Base-by-base conservation (phyloP, 2,329 filamentous ascomycete species). In the Neonectria punicea region DNA sequence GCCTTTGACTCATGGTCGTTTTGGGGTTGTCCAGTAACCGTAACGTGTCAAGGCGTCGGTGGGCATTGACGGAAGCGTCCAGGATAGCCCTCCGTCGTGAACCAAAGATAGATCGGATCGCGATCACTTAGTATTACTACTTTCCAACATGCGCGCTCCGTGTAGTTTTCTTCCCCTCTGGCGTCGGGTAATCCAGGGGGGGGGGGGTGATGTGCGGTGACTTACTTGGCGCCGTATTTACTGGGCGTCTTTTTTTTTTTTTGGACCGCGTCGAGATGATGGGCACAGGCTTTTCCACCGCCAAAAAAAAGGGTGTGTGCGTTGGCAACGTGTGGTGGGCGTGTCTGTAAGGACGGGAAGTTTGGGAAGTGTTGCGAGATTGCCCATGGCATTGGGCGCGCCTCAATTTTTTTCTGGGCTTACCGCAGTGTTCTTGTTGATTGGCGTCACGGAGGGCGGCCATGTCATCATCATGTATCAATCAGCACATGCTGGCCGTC, bases 391-490 rank as follows among this genome's bases (percentile, higher is more conserved):
- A 72, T 69, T 70, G 69, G 68, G 34, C 51, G 36, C 47, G 50
- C 43, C 34, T 16, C 44, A 53, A 54, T 58, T 36, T 43, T 43
- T 36, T 43, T 43, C 61, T 57, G 58, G 65, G 56, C 61, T 66
- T 65, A 65, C 46, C 43, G 43, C 22, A 46, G 30, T 53, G 57
- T 64, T 65, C 57, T 54, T 9, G 44, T 55, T 72, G 58, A 71
- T 72, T 72, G 70, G 70, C 18, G 36, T 43, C 10, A 50, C 41
- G 11, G 25, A 44, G 34, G 20, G 53, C 28, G 58, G 51, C 47
- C 64, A 71, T 72, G 70, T 72, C 70, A 73, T 70, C 70, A 71
- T 71, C 70, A 71, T 71, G 63, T 68, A 70, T 71, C 63, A 46
- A 69, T 70, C 58, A 64, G 61, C 69, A 72, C 69, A 73, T 72